A percentile compares a stretch with the other conserved stretches of the same genome.
Evolutionary conservation across 768 basidiomycete genomes (phyloP).

Genomic region (Panus rudis): DNA sequence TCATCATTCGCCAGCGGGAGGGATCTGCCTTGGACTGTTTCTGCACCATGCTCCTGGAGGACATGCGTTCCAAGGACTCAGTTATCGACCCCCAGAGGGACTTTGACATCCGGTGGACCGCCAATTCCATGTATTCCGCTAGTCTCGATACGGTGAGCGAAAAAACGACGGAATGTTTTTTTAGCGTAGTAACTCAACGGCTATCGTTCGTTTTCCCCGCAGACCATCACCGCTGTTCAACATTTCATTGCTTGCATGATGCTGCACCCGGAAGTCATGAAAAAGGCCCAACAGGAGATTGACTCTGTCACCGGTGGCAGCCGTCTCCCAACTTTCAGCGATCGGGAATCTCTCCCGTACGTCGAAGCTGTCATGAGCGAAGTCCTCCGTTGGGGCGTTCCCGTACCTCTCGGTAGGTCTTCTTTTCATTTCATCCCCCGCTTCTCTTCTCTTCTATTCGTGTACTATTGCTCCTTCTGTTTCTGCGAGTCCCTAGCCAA

Average conservation of each 20-base stretch:
- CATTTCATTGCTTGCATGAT: constrained; percentile 68
- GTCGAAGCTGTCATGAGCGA: constrained; percentile 52
- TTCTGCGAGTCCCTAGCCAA: too few relatives aligned
- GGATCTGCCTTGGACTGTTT: constrained; percentile 35
- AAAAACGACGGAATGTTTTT: not conserved
- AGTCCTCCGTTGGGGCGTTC: constrained; percentile 46
- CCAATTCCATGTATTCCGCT: constrained; percentile 75
- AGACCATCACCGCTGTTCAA: constrained; percentile 49
- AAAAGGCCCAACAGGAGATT: constrained; percentile 57
- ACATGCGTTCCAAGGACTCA: constrained; percentile 27
- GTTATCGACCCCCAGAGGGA: constrained; percentile 35
- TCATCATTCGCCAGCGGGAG: constrained; percentile 22
- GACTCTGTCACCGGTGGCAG: constrained; percentile 43
- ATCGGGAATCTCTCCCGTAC: constrained; percentile 51
- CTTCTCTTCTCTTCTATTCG: not conserved
- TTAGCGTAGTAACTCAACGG: not conserved
- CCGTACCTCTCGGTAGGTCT: constrained; percentile 49
- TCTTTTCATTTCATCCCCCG: not conserved
- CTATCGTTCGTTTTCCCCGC: constrained; percentile 1
- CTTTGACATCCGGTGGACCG: constrained; percentile 72
- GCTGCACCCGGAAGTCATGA: constrained; percentile 47
- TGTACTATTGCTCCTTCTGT: too few relatives aligned
- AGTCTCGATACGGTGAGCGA: constrained; percentile 54
- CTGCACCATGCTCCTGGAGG: constrained; percentile 48
- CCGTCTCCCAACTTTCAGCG: constrained; percentile 53